phyloP scores from a whole-genome alignment of 805 yeast species.

The Candida maris region DNA sequence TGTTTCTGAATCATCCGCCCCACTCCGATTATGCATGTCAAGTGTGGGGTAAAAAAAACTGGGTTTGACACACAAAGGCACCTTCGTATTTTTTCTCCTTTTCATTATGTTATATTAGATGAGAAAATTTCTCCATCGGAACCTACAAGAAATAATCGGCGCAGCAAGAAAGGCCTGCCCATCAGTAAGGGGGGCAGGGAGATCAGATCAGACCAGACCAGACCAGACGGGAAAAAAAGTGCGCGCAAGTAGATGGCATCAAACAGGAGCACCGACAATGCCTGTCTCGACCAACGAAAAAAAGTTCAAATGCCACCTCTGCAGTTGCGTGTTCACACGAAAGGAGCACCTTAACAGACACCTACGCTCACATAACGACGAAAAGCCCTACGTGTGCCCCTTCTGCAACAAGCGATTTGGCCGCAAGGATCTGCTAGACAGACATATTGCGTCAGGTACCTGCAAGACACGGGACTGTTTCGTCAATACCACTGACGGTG shows the following conservation, averaged over 20 bases:
- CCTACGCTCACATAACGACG: slow-evolving; percentile 9
- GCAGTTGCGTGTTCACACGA: slow-evolving; percentile 7
- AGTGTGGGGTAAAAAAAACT: no score
- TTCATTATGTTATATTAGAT: no score
- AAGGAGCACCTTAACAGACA: slow-evolving; percentile 8
- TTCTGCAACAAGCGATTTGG: slow-evolving; percentile 7
- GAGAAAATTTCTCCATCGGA: neutral
- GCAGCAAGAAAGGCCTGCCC: no score
- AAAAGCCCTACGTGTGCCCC: slow-evolving; percentile 9
- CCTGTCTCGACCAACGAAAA: neutral
- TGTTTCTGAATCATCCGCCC: no score
- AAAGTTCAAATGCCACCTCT: slow-evolving; percentile 5
- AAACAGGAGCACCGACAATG: no score
- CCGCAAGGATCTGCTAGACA: slow-evolving; percentile 7
- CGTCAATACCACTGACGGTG: slow-evolving; percentile 8
- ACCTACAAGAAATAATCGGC: neutral
- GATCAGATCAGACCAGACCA: no score
- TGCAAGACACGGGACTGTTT: slow-evolving; percentile 6
- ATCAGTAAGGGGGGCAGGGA: no score
- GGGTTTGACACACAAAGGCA: no score
- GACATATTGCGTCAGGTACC: slow-evolving; percentile 8
- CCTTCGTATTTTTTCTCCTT: no score
- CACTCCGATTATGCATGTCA: no score
- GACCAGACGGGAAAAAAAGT: no score
- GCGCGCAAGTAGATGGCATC: no score